Conservation (phyloP, 192 early-diverging fungal species). For the Gaertneriomyces sp. region DNA sequence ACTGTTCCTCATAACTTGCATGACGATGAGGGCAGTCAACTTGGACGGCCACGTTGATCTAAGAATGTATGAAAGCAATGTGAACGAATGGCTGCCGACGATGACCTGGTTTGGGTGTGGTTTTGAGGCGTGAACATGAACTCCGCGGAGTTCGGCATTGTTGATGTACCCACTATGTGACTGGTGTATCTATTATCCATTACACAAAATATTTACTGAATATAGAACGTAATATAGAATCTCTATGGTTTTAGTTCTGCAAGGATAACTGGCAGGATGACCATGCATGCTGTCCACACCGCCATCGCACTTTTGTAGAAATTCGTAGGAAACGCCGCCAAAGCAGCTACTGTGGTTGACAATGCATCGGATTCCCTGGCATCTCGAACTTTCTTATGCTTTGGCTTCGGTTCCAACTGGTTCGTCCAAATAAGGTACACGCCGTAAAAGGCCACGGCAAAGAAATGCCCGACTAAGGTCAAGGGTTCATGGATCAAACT, state of each 20-base stretch:
- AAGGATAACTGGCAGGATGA: constrained; percentile 40
- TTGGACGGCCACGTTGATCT: no score
- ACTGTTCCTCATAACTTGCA: no score
- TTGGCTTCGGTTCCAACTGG: constrained; percentile 5
- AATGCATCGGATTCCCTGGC: not conserved
- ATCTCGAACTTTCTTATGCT: not conserved
- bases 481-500: constrained; percentile 66
- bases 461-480: constrained; percentile 85
- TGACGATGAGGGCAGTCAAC: no score
- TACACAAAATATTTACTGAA: no score
- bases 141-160: no score
- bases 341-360: not conserved
- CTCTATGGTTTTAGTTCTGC: constrained; percentile 20
- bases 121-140: no score
- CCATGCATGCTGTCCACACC: constrained; percentile 34
- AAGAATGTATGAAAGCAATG: no score
- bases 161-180: no score
- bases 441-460: constrained; percentile 73
- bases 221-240: no score
- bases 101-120: no score
- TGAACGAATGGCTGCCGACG: no score
- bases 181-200: no score
- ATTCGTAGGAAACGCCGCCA: constrained; percentile 27
- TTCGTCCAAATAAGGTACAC: constrained; percentile 30
- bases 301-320: constrained; percentile 32